Percentiles rank a stretch among this genome's conserved stretches.
Evolutionary conservation across 495 filamentous ascomycete species (phyloP).

Genomic region (Xylaria curta): DNA sequence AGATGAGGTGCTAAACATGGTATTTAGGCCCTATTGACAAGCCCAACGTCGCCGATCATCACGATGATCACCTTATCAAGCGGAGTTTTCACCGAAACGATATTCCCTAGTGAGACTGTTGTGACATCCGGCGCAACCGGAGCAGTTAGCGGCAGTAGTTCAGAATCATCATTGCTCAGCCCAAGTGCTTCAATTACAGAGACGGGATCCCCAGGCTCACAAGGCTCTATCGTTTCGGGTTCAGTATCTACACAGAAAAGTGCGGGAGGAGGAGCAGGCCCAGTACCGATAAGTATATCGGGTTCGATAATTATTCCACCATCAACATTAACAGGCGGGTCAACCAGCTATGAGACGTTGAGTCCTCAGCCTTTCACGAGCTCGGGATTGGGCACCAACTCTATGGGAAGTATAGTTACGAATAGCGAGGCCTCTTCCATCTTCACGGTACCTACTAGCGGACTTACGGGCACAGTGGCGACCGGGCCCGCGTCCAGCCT

Average conservation of each 20-base stretch:
- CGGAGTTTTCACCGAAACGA: background rate
- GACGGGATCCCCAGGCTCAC: background rate
- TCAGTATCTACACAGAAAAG: slow-evolving; percentile 13
- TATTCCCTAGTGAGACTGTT: slow-evolving; percentile 15
- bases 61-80: background rate
- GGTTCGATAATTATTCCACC: background rate
- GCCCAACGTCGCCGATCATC: background rate
- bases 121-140: slow-evolving; percentile 7
- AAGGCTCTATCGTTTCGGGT: background rate
- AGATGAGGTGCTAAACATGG: background rate
- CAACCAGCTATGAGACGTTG: slow-evolving; percentile 18
- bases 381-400: slow-evolving; percentile 22
- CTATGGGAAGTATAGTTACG: slow-evolving; percentile 19
- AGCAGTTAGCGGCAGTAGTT: slow-evolving; percentile 10
- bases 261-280: background rate
- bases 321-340: background rate
- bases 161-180: slow-evolving; percentile 10
- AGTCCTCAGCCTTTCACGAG: slow-evolving; percentile 23
- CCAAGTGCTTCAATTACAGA: slow-evolving; percentile 14
- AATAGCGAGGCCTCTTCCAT: slow-evolving; percentile 15
- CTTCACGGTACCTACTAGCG: background rate
- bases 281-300: background rate
- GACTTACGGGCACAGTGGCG: slow-evolving; percentile 1
- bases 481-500: background rate
- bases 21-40: slow-evolving; percentile 11